Base-by-base conservation (phyloP, 2,329 filamentous ascomycete species). In the Orbilia brochopaga region DNA sequence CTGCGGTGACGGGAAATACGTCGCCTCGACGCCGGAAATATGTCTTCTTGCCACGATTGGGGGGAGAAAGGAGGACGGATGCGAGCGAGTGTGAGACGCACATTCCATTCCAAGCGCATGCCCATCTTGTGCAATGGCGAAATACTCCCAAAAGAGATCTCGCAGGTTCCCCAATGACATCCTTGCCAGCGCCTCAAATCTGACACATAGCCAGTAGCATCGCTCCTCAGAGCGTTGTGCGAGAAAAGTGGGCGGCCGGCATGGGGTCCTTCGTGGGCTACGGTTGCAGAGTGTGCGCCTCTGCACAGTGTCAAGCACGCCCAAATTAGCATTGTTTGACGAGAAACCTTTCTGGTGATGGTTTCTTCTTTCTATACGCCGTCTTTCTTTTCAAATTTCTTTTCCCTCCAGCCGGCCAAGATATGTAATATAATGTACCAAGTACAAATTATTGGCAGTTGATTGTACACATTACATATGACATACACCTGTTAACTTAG, bases 171-270 rank as follows among this genome's bases (percentile, higher is more conserved):
- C 66, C 53, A 69, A 51, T 55, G 44, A 59, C 58, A 70, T 64
- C 66, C 66, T 70, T 70, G 66, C 59, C 24, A 70, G 59, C 66
- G 66, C 66, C 64, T 69, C 66, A 70, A 63, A 70, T 70, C 66
- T 70, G 57, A 70, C 66, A 70, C 66, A 63, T 70, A 70, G 66
- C 66, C 66, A 70, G 66, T 70, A 56, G 56, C 66, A 64, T 70
- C 66, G 46, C 66, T 55, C 54, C 51, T 59, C 30, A 60, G 66
- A 64, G 54, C 66, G 66, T 70, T 70, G 66, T 59, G 66, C 40
- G 54, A 59, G 63, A 37, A 63, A 55, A 59, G 65, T 64, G 66
- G 66, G 51, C 59, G 30, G 52, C 46, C 15, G 44, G 17, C 27
- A 35, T 70, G 48, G 54, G 27, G 58, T 60, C 44, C 5, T 48